These are phyloP conservation scores for Diutina scorzettiae DNA, from an alignment of 1,139 yeast species.

Conservation along the genomic window DNA sequence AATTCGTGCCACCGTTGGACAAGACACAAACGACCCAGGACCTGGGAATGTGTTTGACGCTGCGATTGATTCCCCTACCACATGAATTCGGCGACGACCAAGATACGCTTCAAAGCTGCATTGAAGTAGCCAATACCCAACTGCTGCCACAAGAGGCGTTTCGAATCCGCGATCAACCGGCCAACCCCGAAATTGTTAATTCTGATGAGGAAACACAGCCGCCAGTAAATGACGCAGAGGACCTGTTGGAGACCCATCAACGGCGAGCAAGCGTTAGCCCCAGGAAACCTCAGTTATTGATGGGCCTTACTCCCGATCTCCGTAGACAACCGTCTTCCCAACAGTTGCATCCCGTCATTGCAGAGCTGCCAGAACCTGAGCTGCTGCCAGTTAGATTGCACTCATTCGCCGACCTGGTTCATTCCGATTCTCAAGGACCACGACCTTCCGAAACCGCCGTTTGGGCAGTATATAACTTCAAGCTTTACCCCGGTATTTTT, in stretches of 20 bases:
- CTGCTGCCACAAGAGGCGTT: background rate
- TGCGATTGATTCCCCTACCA: background rate
- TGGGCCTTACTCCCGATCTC: conserved; percentile 1
- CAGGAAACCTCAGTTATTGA: background rate
- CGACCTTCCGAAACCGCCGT: background rate
- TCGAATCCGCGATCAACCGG: background rate
- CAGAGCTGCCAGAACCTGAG: background rate
- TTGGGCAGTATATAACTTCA: background rate
- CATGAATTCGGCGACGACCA: background rate
- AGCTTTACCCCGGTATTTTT: background rate
- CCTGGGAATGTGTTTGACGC: background rate
- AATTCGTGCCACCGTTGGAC: background rate
- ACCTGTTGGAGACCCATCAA: background rate
- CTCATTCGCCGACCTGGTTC: background rate
- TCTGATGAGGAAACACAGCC: background rate
- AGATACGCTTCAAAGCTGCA: background rate
- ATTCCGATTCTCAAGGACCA: background rate
- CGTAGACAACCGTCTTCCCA: background rate
- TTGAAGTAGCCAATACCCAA: conserved; percentile 3
- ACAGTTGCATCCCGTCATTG: background rate
- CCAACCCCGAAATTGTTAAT: background rate
- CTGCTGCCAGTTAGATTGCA: background rate
- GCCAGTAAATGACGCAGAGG: background rate
- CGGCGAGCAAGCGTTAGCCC: background rate
- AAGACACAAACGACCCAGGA: background rate